phyloP scores from a whole-genome alignment of 2,329 filamentous ascomycete species.

The Nothophaeocryptopus gaeumannii region DNA sequence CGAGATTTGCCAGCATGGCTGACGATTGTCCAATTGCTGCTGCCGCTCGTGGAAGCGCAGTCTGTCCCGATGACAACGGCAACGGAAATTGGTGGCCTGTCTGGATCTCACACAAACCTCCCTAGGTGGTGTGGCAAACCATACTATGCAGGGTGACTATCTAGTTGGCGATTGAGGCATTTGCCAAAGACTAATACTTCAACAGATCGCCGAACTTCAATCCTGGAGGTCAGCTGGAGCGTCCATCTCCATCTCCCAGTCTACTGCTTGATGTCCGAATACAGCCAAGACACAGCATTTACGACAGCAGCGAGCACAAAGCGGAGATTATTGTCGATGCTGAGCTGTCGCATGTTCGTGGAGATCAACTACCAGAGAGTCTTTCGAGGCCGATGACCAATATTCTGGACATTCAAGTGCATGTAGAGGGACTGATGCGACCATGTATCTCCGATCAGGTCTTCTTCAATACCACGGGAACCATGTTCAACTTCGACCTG shows the following conservation, averaged over 20 bases:
- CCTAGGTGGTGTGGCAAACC: constrained; percentile 52
- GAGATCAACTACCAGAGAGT: constrained; percentile 29
- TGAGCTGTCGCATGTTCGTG: constrained; percentile 39
- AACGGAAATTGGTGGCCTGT: constrained; percentile 25
- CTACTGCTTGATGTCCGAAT: constrained; percentile 45
- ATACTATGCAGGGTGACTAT: constrained; percentile 32
- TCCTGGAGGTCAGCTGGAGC: constrained; percentile 48
- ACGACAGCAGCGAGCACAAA: constrained; percentile 41
- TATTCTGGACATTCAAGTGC: background rate
- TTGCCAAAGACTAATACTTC: background rate
- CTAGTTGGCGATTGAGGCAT: background rate
- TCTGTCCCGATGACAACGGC: constrained; percentile 20
- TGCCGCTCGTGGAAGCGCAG: too few species aligned
- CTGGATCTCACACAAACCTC: constrained; percentile 37
- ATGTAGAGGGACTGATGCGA: background rate
- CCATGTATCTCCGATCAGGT: constrained; percentile 23
- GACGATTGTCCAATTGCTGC: too few species aligned
- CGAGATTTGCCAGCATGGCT: too few species aligned
- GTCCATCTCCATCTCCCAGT: constrained; percentile 37
- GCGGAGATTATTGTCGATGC: constrained; percentile 47
- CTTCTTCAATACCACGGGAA: constrained; percentile 38
- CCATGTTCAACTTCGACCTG: constrained; percentile 39
- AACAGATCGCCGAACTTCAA: constrained; percentile 47
- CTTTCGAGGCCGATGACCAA: background rate
- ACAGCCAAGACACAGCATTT: constrained; percentile 49